Conservation (phyloP, 768 basidiomycete genomes). For the Calocera viscosa region DNA sequence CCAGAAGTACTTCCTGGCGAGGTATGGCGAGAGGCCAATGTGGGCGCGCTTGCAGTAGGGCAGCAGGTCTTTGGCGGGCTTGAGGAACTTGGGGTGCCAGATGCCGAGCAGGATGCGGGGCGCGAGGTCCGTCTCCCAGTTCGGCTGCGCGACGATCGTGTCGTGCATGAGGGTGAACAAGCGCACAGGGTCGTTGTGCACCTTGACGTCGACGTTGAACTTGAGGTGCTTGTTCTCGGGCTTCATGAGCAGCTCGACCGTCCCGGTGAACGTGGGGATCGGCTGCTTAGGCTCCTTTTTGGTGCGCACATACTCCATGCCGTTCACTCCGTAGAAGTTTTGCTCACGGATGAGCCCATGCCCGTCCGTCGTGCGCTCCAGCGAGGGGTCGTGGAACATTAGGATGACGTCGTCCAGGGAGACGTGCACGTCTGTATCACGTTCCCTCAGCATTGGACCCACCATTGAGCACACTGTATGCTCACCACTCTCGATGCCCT, state of each 20-base stretch:
- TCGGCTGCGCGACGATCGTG: conserved; percentile 47
- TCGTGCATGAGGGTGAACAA: conserved; percentile 69
- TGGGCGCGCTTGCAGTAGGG: conserved; percentile 77
- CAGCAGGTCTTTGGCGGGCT: conserved; percentile 56
- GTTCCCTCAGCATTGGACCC: not conserved
- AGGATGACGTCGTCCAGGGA: conserved; percentile 75
- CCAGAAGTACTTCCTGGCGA: conserved; percentile 85
- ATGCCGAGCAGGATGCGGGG: conserved; percentile 71
- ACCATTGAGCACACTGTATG: not conserved
- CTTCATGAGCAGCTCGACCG: conserved; percentile 64
- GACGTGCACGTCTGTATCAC: conserved; percentile 73
- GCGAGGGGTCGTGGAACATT: conserved; percentile 89
- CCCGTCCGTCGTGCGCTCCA: conserved; percentile 68
- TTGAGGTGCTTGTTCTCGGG: conserved; percentile 64
- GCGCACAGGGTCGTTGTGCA: conserved; percentile 78
- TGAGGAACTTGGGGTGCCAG: conserved; percentile 86
- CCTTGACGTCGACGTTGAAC: conserved; percentile 87
- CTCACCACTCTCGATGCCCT: conserved; percentile 89
- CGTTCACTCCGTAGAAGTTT: conserved; percentile 55
- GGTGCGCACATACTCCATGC: conserved; percentile 70
- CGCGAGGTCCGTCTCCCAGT: conserved; percentile 64
- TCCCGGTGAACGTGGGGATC: conserved; percentile 84
- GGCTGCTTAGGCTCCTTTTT: conserved; percentile 65
- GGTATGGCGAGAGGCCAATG: conserved; percentile 58
- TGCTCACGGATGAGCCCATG: conserved; percentile 58